Conservation (phyloP, 2,329 filamentous ascomycete genomes). For the Trichoderma asperellum region DNA sequence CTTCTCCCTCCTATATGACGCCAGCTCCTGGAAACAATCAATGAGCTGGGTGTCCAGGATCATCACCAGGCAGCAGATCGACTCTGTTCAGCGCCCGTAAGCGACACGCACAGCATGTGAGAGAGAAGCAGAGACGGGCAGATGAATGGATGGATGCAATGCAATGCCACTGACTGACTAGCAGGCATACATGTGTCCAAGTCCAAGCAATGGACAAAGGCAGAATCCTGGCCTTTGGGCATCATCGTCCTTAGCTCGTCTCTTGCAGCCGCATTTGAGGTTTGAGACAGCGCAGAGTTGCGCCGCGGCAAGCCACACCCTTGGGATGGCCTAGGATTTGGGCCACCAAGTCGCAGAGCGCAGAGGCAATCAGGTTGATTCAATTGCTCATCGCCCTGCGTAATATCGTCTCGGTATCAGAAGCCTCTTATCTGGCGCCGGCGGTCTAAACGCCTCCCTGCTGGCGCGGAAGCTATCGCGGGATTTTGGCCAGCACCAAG, state of each 20-base stretch:
- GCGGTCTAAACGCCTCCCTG: not conserved
- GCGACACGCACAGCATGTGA: not conserved
- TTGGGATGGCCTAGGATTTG: constrained; percentile 6
- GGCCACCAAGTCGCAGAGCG: not conserved
- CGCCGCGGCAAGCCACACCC: constrained; percentile 20
- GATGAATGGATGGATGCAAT: constrained; percentile 4
- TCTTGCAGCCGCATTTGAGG: not conserved
- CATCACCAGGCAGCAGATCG: not conserved
- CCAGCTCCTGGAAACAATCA: not conserved
- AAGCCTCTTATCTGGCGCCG: constrained; percentile 7
- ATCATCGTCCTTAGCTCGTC: constrained; percentile 18
- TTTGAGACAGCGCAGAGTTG: constrained; percentile 6
- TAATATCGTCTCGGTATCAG: constrained; percentile 10
- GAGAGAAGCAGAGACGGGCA: constrained; percentile 5
- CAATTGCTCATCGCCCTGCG: constrained; percentile 27
- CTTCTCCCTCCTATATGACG: not conserved
- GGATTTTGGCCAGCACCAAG: not conserved
- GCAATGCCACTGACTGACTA: constrained; percentile 14
- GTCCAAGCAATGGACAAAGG: not conserved
- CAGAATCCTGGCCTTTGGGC: not conserved
- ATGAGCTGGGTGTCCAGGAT: not conserved
- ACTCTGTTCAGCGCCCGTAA: not conserved
- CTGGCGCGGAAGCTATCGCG: constrained; percentile 14
- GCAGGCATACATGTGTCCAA: not conserved
- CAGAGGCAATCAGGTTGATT: constrained; percentile 1